A percentile compares a stretch with the other conserved stretches of the same genome.
These are phyloP conservation scores for Aspergillus neotritici DNA, from an alignment of 2,329 filamentous ascomycete genomes.

Conservation along the genomic window DNA sequence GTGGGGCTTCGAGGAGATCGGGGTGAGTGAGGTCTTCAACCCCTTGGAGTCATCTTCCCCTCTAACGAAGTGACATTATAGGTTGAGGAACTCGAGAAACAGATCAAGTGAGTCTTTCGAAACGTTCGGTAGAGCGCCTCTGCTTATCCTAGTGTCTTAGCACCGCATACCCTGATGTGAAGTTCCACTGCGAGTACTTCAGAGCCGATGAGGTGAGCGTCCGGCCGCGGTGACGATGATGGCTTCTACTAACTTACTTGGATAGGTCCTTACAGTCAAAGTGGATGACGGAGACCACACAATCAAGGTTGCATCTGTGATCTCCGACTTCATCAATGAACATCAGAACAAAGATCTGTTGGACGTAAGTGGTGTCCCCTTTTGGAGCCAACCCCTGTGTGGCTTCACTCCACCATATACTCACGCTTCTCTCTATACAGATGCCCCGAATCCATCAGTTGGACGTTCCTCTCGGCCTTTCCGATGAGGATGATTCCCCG, in stretches of 20 bases:
- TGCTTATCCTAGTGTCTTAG: slow-evolving; percentile 2
- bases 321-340: slow-evolving; percentile 23
- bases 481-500: slow-evolving; percentile 4
- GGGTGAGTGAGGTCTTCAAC: slow-evolving; percentile 15
- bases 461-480: slow-evolving; percentile 13
- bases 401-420: no score
- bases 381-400: background rate
- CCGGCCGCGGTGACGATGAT: no score
- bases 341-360: slow-evolving; percentile 28
- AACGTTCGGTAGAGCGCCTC: no score
- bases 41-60: background rate
- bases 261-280: slow-evolving; percentile 24
- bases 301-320: slow-evolving; percentile 8
- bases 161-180: slow-evolving; percentile 2
- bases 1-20: slow-evolving; percentile 29
- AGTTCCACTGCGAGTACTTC: slow-evolving; percentile 20
- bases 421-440: slow-evolving; percentile 7
- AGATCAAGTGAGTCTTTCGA: slow-evolving; percentile 16
- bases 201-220: slow-evolving; percentile 19
- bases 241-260: background rate
- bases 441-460: slow-evolving; percentile 25
- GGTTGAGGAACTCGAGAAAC: slow-evolving; percentile 20
- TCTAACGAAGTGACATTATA: slow-evolving; percentile 9
- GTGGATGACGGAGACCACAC: slow-evolving; percentile 11
- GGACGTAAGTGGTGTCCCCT: slow-evolving; percentile 20